Conservation (phyloP, 805 yeast genomes). For the Hanseniaspora lachancei region DNA sequence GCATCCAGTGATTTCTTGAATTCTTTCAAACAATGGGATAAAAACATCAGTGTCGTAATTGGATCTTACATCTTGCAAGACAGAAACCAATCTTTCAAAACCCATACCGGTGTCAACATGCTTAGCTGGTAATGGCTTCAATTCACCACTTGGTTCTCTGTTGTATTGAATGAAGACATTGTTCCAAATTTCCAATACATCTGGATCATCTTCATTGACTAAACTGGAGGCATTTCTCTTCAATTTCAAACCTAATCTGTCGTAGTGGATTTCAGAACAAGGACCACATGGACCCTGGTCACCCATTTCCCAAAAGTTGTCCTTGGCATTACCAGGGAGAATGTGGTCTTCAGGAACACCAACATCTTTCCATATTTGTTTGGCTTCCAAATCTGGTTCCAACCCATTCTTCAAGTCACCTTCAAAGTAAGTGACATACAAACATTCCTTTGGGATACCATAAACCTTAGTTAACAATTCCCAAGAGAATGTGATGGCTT, state of each 20-base stretch:
- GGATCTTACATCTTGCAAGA: conserved; percentile 78
- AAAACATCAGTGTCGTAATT: conserved; percentile 97
- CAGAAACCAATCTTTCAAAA: conserved; percentile 90
- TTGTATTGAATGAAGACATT: conserved; percentile 92
- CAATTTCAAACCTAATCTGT: conserved; percentile 59
- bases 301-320: conserved; percentile 99
- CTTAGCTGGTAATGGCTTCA: conserved; percentile 78
- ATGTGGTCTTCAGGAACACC: conserved; percentile 91
- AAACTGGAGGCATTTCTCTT: conserved; percentile 87
- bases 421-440: conserved; percentile 92
- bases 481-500: conserved; percentile 84
- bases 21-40: conserved; percentile 70
- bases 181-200: conserved; percentile 96
- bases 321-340: conserved; percentile 77
- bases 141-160: conserved; percentile 75
- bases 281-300: conserved; percentile 99
- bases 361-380: conserved; percentile 66
- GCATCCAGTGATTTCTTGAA: conserved; percentile 86
- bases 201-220: conserved; percentile 95
- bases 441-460: conserved; percentile 62
- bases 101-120: conserved; percentile 99
- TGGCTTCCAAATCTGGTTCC: conserved; percentile 89
- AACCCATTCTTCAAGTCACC: conserved; percentile 77
- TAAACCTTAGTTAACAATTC: conserved; percentile 76
- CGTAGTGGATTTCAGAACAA: conserved; percentile 94